phyloP scores from a whole-genome alignment of 2,329 filamentous ascomycete species.

The Colletotrichum sp. region DNA sequence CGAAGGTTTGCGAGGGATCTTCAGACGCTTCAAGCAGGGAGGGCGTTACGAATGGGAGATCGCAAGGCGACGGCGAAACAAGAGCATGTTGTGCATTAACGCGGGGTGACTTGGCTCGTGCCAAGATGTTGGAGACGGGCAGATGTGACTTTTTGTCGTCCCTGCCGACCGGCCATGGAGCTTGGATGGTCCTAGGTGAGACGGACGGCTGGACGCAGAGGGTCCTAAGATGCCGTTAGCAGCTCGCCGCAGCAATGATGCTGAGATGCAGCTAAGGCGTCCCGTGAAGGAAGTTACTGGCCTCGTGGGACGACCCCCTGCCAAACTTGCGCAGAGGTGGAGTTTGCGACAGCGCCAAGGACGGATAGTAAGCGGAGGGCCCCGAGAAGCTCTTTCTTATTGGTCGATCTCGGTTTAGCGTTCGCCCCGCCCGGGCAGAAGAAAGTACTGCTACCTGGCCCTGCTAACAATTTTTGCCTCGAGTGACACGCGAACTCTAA shows the following conservation, averaged over 20 bases:
- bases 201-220: neutral
- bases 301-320: neutral
- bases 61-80: constrained; percentile 12
- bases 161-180: neutral
- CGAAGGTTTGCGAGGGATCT: constrained; percentile 24
- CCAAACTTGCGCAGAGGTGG: constrained; percentile 7
- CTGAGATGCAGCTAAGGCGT: neutral
- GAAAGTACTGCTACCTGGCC: neutral
- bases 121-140: constrained; percentile 11
- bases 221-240: constrained; percentile 1
- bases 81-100: constrained; percentile 18
- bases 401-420: neutral
- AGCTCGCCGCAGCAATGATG: neutral
- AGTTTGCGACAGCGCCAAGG: constrained; percentile 10
- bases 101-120: constrained; percentile 12
- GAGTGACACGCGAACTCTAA: neutral
- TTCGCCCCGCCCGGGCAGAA: neutral
- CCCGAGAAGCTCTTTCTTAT: neutral
- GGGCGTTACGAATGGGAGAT: neutral
- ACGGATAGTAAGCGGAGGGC: neutral
- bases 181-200: neutral
- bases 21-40: constrained; percentile 22
- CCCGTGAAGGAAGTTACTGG: neutral
- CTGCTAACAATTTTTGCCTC: constrained; percentile 3
- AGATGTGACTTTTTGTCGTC: constrained; percentile 11